These are phyloP conservation scores for Piromyces sp. DNA, from an alignment of 192 early-diverging fungal genomes.

Conservation along the genomic window DNA sequence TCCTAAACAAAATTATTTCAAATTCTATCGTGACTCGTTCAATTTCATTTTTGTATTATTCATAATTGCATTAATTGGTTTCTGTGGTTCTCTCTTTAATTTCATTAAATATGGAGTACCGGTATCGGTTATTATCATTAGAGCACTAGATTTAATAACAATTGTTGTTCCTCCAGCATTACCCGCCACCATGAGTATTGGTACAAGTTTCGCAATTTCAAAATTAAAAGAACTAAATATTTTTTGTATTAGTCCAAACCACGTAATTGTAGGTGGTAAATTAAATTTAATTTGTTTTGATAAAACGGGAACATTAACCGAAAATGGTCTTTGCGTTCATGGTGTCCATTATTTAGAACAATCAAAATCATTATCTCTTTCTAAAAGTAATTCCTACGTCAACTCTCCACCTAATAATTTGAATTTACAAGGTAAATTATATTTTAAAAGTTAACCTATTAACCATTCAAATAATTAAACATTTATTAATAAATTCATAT, in stretches of 20 bases:
- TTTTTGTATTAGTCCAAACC: conserved; percentile 73
- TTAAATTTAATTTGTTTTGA: conserved; percentile 95
- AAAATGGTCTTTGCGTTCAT: conserved; percentile 86
- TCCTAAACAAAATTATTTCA: conserved; percentile 88
- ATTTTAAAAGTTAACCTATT: too few relatives aligned
- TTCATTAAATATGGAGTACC: conserved; percentile 67
- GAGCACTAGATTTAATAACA: conserved; percentile 92
- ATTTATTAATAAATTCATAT: too few relatives aligned
- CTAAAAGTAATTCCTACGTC: not conserved
- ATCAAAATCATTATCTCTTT: not conserved
- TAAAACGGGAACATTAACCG: conserved; percentile 94
- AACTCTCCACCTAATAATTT: too few relatives aligned
- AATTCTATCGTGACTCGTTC: conserved; percentile 95
- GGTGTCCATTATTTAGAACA: conserved; percentile 55
- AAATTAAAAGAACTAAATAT: conserved; percentile 64
- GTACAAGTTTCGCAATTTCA: conserved; percentile 83
- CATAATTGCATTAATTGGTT: conserved; percentile 65
- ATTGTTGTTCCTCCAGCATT: conserved; percentile 92
- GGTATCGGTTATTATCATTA: conserved; percentile 50
- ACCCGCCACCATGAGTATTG: conserved; percentile 95
- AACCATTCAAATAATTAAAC: too few relatives aligned
- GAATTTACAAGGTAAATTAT: too few relatives aligned
- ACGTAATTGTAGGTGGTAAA: conserved; percentile 92
- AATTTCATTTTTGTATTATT: conserved; percentile 84
- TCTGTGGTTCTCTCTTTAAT: conserved; percentile 69